A percentile compares a stretch with the other conserved stretches of the same genome.
phyloP scores from a whole-genome alignment of 164 flowering plant species.

The Chimonanthus salicifolius region DNA sequence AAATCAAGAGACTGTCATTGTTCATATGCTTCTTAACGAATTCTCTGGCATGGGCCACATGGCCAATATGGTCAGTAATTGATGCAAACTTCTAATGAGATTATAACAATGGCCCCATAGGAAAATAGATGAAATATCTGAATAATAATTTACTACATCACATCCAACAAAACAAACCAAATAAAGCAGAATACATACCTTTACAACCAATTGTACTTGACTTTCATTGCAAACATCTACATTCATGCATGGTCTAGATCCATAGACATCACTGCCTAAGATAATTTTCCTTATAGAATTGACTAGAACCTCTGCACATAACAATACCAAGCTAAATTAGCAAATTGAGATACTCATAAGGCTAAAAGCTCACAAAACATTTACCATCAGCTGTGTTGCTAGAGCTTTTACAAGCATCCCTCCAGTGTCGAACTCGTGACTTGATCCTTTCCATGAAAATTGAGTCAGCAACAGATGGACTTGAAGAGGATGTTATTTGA shows the following conservation, averaged over 20 bases:
- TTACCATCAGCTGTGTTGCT: slow-evolving; percentile 38
- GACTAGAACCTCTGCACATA: slow-evolving; percentile 47
- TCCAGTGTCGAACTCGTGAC: slow-evolving; percentile 69
- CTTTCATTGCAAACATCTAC: slow-evolving; percentile 81
- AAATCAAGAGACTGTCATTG: no score
- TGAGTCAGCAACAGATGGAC: slow-evolving; percentile 56
- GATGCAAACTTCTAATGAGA: no score
- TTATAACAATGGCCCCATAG: no score
- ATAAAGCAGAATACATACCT: slow-evolving; percentile 35
- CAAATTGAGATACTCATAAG: not conserved
- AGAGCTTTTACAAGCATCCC: slow-evolving; percentile 38
- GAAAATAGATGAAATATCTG: no score
- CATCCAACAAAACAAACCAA: slow-evolving; percentile 8
- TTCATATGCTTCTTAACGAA: no score
- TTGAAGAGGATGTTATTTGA: slow-evolving; percentile 29
- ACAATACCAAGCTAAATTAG: slow-evolving; percentile 1
- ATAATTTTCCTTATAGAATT: slow-evolving; percentile 56
- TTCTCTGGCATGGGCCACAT: no score
- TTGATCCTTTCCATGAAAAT: slow-evolving; percentile 55
- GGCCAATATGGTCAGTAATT: no score
- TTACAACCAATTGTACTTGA: slow-evolving; percentile 64
- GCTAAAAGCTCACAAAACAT: slow-evolving; percentile 1
- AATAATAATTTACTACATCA: no score
- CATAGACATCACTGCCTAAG: slow-evolving; percentile 44
- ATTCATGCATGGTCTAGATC: slow-evolving; percentile 66